Conservation (phyloP, 1,139 yeast genomes). For the Debaryomyces udenii region DNA sequence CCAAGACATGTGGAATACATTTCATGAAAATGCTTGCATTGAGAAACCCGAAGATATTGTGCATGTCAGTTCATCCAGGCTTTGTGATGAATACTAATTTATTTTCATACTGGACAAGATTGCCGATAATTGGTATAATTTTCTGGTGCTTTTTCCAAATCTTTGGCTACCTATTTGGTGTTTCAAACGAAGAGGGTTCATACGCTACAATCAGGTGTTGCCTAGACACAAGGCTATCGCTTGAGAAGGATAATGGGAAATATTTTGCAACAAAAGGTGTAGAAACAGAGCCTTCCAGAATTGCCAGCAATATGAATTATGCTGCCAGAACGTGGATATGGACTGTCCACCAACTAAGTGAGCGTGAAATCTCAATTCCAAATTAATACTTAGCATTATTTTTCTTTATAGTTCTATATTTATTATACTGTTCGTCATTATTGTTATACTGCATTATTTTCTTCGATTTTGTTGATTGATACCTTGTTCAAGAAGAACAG, state of each 20-base stretch:
- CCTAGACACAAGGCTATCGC: conserved; percentile 52
- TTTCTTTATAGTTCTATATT: not conserved
- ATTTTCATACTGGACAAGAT: conserved; percentile 72
- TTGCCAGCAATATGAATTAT: conserved; percentile 61
- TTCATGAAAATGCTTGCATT: conserved; percentile 66
- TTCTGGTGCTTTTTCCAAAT: conserved; percentile 72
- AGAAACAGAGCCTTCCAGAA: conserved; percentile 45
- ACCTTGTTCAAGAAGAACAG: conserved; percentile 12
- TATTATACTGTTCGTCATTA: conserved; percentile 4
- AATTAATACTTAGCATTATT: conserved; percentile 7
- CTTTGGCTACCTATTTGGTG: conserved; percentile 71
- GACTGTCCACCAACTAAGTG: conserved; percentile 66
- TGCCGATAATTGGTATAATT: conserved; percentile 73
- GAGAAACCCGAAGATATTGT: conserved; percentile 66
- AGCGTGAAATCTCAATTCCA: conserved; percentile 41
- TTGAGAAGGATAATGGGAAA: conserved; percentile 33
- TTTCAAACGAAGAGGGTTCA: conserved; percentile 71
- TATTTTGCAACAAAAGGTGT: conserved; percentile 42
- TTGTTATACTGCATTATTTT: conserved; percentile 1
- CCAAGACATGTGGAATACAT: conserved; percentile 82
- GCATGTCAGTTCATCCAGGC: conserved; percentile 82
- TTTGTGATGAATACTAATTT: conserved; percentile 78
- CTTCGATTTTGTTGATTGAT: conserved; percentile 3
- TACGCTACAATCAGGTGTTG: conserved; percentile 68
- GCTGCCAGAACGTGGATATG: conserved; percentile 84